These are phyloP conservation scores for Boletellus sp. DNA, from an alignment of 1,284 basidiomycete species.

Conservation along the genomic window DNA sequence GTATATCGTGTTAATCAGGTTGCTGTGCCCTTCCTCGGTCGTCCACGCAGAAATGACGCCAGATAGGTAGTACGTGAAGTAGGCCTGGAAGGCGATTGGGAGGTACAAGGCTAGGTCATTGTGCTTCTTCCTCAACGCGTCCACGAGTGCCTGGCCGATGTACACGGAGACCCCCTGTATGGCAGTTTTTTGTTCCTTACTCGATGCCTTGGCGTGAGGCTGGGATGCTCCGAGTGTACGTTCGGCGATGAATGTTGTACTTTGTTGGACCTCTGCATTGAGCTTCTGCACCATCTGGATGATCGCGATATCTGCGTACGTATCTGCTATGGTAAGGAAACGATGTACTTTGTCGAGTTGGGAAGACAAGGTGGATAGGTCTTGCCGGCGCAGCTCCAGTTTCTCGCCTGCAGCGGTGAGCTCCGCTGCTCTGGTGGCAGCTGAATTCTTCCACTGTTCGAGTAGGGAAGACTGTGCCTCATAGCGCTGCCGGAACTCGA, in stretches of 20 bases:
- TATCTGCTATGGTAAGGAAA: constrained; percentile 6
- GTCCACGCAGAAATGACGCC: constrained; percentile 13
- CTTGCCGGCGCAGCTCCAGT: background rate
- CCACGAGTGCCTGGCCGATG: constrained; percentile 1
- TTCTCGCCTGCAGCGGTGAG: background rate
- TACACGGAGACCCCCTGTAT: background rate
- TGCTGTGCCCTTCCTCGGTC: background rate
- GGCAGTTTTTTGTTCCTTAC: background rate
- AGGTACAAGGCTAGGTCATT: constrained; percentile 3
- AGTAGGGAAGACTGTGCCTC: background rate
- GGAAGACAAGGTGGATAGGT: background rate
- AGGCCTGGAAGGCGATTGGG: constrained; percentile 10
- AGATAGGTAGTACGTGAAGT: background rate
- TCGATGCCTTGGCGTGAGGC: background rate
- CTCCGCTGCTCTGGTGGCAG: background rate
- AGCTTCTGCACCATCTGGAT: constrained; percentile 5
- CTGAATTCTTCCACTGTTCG: background rate
- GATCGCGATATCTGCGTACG: constrained; percentile 5
- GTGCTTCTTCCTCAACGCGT: background rate
- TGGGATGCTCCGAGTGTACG: background rate
- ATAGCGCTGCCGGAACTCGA: background rate
- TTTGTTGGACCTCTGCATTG: constrained; percentile 14
- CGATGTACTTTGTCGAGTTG: background rate
- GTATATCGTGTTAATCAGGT: constrained; percentile 4
- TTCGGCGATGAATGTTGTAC: constrained; percentile 5